Base-by-base conservation (phyloP, 768 basidiomycete species). In the Rhodosporidiobolus sp. region DNA sequence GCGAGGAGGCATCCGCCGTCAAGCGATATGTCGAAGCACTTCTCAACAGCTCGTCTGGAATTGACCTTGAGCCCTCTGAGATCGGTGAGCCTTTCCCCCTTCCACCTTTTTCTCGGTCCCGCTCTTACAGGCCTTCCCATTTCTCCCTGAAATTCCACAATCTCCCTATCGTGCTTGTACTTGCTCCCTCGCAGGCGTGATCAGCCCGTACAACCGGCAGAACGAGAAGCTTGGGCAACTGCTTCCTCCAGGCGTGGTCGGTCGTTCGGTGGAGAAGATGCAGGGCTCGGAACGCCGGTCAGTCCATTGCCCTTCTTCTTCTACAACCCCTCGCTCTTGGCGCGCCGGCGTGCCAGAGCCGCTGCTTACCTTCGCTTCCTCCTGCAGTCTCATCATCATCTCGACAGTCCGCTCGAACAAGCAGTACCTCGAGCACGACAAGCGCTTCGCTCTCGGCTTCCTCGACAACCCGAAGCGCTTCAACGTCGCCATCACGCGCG, bases 401-500 rank as follows among this genome's bases (percentile, higher is more conserved):
- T 77, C 78, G 24, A 76, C 77, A 5, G 73, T 75, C 12, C 70
- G 78, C 6, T 75, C 76, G 16, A 80, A 79, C 14, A 52, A 65
- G 7, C 59, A 79, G 22, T 81, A 79, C 72, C 61, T 81, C 52
- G 63, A 63, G 9, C 67, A 75, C 45, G 81, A 82, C 67, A 67
- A 67, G 50, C 46, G 65, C 19, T 76, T 73, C 32, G 78, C 78
- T 30, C 77, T 81, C 74, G 82, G 82, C 19, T 71, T 82, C 55
- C 77, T 80, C 56, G 70, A 76, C 34, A 78, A 80, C 64, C 76
- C 77, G 14, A 79, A 80, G 63, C 76, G 82, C 16, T 80, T 82
- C 79, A 82, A 82, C 72, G 82, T 82, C 30, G 78, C 81, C 45
- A 79, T 81, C 60, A 82, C 82, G 1, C 73, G 82, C 34, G 81